Evolutionary conservation across 2,329 filamentous ascomycete species (phyloP).

Genomic region (Beauveria varroae): DNA sequence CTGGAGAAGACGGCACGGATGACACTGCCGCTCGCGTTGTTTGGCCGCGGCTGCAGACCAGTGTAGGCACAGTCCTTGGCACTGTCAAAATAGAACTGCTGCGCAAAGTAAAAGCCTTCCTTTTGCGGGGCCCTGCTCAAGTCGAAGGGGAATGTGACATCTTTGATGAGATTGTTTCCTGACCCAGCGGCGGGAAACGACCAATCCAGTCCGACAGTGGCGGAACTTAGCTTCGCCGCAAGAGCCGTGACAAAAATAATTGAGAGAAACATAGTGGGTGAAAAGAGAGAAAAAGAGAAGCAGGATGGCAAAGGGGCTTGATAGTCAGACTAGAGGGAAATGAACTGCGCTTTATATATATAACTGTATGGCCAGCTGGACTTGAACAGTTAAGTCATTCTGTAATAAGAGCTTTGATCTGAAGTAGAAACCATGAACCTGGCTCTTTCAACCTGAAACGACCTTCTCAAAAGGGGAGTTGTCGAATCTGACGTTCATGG

Average conservation of each 20-base stretch:
- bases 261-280: background rate
- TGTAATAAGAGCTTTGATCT: background rate
- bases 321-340: background rate
- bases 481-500: background rate
- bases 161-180: background rate
- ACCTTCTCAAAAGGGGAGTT: background rate
- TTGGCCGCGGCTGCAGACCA: constrained; percentile 17
- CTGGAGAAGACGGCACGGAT: constrained; percentile 19
- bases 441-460: background rate
- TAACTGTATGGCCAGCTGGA: background rate
- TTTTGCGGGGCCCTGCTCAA: constrained; percentile 15
- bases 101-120: constrained; percentile 18
- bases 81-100: constrained; percentile 16
- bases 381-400: background rate
- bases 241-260: background rate
- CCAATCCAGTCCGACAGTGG: background rate
- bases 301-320: no score
- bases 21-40: constrained; percentile 11
- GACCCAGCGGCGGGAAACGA: background rate
- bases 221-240: background rate
- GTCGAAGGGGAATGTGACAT: constrained; percentile 17
- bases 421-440: background rate
- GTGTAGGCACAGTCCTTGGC: constrained; percentile 11
- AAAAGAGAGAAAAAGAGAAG: background rate
- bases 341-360: background rate